These are phyloP conservation scores for Sordariomycetes sp. DNA, from an alignment of 2,329 filamentous ascomycete species.

Conservation along the genomic window DNA sequence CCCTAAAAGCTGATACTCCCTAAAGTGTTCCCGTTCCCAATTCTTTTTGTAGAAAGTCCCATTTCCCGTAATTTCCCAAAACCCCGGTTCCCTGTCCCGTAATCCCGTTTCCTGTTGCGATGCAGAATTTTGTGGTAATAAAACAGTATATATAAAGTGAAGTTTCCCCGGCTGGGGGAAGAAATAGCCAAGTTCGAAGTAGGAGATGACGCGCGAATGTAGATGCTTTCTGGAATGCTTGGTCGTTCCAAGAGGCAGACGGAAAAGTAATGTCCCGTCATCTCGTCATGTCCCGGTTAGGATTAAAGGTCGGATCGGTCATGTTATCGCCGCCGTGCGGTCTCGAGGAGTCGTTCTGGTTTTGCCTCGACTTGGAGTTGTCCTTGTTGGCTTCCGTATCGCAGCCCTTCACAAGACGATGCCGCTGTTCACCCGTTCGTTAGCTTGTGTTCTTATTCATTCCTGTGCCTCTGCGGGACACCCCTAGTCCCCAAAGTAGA, in stretches of 20 bases:
- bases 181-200: neutral
- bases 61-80: neutral
- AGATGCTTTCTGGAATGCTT: neutral
- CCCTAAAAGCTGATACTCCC: neutral
- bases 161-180: neutral
- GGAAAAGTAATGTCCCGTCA: neutral
- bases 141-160: neutral
- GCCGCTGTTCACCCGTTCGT: constrained; percentile 26
- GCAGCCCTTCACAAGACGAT: constrained; percentile 53
- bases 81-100: neutral
- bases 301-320: neutral
- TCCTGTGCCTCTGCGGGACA: neutral
- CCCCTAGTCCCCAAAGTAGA: neutral
- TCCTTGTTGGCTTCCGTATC: constrained; percentile 14
- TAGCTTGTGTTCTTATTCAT: neutral
- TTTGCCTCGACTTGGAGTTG: neutral
- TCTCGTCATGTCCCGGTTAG: neutral
- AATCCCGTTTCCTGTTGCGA: neutral
- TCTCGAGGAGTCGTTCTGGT: neutral
- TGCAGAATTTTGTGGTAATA: neutral
- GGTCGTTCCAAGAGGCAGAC: neutral
- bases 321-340: neutral
- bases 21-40: neutral
- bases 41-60: neutral
- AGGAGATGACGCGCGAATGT: neutral